Percentiles rank a stretch among this genome's conserved stretches.
Evolutionary conservation across 768 basidiomycete species (phyloP).

Genomic region (Tricholoma flavovirens): DNA sequence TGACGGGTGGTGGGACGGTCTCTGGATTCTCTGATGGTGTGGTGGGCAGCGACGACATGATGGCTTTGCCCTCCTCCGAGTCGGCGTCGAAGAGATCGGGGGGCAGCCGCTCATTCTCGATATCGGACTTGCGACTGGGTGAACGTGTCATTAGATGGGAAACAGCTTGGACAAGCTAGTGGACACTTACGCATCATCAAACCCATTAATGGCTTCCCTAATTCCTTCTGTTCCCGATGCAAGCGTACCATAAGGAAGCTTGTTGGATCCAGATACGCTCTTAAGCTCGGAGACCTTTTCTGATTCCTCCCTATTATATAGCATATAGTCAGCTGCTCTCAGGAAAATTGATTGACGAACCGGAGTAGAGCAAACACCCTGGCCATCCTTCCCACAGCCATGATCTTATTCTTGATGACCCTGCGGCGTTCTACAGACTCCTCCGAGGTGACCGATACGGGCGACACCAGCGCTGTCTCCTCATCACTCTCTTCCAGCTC

Average conservation of each 20-base stretch:
- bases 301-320: conserved; percentile 76
- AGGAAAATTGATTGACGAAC: conserved; percentile 38
- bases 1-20: conserved; percentile 34
- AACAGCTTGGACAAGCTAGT: background rate
- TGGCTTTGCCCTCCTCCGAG: conserved; percentile 65
- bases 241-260: conserved; percentile 77
- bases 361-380: conserved; percentile 93
- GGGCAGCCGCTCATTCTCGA: conserved; percentile 97
- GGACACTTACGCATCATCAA: conserved; percentile 86
- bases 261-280: conserved; percentile 72
- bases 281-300: conserved; percentile 97
- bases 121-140: conserved; percentile 88
- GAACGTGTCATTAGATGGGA: background rate
- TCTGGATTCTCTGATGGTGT: conserved; percentile 47
- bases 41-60: conserved; percentile 49
- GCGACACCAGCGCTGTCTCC: conserved; percentile 35
- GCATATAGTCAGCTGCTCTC: background rate
- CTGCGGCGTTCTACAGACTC: conserved; percentile 73
- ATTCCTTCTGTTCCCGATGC: conserved; percentile 91
- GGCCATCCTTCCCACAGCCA: conserved; percentile 95
- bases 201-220: conserved; percentile 88
- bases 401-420: conserved; percentile 97
- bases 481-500: conserved; percentile 88
- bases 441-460: conserved; percentile 33
- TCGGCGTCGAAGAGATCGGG: conserved; percentile 87